Evolutionary conservation across 345 rosid genomes (phyloP), one percentile per base, ranked within the genome.

Genomic region (Euphorbia peplus): DNA sequence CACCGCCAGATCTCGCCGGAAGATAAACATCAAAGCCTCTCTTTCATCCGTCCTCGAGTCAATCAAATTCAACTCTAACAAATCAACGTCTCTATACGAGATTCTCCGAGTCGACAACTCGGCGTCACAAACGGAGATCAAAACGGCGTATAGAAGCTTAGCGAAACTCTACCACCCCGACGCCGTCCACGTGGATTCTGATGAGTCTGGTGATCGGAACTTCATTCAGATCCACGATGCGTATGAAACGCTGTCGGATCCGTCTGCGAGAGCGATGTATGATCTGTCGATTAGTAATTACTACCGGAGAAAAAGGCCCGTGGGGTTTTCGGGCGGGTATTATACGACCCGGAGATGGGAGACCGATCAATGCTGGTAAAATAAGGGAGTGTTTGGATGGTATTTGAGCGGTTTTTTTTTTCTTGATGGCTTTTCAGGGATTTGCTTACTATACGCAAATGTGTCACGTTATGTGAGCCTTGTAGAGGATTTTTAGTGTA

Each of bases 281-380:
- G 97, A 91, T 56, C 29, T 90, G 73, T 75, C 92, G 66, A 52
- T 90, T 22, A 44, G 50, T 18, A 44, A 44, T 44, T 44, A 15
- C 50, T 68, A 25, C 13, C 28, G 62, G 47, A 55, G 37, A 1
- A 55, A 68, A 42, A 70, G 68, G 63, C 69, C 70, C 62, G 81
- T 37, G 1, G 69, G 64, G 19, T 66, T 41, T 42, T 26, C 71
- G 46, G 60, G 25, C 15, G 76, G 79, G 55, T 69, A 63, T 19
- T 46, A 70, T 35, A 54, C 84, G 72, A 78, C 73, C 75, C 87
- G 92, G 72, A 84, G 83, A 66, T 91, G 97, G 97, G 97, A 91
- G 60, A 91, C 97, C 51, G 97, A 91, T 73, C 97, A 90, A 86
- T 90, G 97, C 81, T 90, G 97, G 97, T 90, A 75, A 76, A 46